Conservation (phyloP, 257 asterid species). For the Ehretia macrophylla region DNA sequence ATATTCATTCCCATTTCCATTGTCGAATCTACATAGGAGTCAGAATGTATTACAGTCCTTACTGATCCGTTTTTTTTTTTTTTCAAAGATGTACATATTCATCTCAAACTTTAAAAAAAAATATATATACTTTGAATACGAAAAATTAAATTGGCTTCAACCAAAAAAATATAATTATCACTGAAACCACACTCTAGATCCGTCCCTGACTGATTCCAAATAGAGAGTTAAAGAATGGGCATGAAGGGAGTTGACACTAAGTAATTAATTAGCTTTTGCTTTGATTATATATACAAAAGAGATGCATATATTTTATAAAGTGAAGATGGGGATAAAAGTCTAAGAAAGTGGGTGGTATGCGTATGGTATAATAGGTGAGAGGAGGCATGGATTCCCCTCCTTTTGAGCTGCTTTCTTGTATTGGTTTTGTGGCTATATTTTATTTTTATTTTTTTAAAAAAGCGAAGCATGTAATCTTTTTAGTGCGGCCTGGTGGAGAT, state of each 20-base stretch:
- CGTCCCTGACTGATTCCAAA: no score
- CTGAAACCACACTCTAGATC: no score
- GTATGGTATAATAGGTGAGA: slow-evolving; percentile 5
- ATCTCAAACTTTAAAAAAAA: no score
- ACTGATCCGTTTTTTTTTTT: no score
- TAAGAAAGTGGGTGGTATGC: slow-evolving; percentile 31
- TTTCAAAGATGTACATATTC: no score
- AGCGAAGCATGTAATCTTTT: slow-evolving; percentile 6
- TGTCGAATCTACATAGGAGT: no score
- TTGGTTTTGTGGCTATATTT: slow-evolving; percentile 16
- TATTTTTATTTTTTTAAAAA: slow-evolving; percentile 14
- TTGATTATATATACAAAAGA: background rate
- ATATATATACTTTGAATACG: no score
- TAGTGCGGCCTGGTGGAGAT: slow-evolving; percentile 27
- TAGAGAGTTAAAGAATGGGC: slow-evolving; percentile 12
- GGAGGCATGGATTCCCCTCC: slow-evolving; percentile 26
- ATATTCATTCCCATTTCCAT: no score
- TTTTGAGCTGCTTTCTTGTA: slow-evolving; percentile 27
- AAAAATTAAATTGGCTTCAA: no score
- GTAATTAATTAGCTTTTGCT: slow-evolving; percentile 1
- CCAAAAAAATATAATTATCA: no score
- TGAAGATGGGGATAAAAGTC: slow-evolving; percentile 33
- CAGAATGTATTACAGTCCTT: no score
- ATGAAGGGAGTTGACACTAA: slow-evolving; percentile 22
- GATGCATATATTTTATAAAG: background rate